Evolutionary conservation across 805 yeast genomes (phyloP).

Genomic region (Kazachstania taianensis): DNA sequence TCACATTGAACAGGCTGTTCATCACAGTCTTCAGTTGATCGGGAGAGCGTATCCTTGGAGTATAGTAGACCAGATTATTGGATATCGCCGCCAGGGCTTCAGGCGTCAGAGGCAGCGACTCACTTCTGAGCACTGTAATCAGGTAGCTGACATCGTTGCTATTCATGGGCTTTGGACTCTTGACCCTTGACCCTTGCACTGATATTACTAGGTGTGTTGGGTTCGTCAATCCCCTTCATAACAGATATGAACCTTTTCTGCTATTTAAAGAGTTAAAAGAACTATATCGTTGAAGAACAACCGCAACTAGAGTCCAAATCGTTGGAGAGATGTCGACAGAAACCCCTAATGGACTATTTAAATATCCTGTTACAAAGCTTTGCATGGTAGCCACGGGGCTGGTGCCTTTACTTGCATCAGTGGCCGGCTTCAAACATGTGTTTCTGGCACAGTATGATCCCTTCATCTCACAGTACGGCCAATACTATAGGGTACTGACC

Average conservation of each 20-base stretch:
- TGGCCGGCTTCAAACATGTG: conserved; percentile 20
- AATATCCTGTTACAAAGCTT: conserved; percentile 23
- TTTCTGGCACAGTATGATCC: conserved; percentile 33
- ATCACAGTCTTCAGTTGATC: conserved; percentile 10
- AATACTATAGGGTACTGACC: conserved; percentile 44
- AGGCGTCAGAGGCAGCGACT: conserved; percentile 3
- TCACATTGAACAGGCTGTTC: conserved; percentile 10
- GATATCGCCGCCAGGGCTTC: too few relatives aligned
- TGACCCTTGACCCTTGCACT: neutral
- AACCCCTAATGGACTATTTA: conserved; percentile 10
- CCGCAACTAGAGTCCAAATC: neutral
- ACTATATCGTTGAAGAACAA: neutral
- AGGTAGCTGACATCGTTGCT: conserved; percentile 6
- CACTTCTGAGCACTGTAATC: conserved; percentile 3
- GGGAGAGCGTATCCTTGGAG: conserved; percentile 15
- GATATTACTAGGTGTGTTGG: neutral
- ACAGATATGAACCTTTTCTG: too few relatives aligned
- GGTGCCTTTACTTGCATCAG: conserved; percentile 22
- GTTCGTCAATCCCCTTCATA: too few relatives aligned
- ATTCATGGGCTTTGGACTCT: conserved; percentile 2
- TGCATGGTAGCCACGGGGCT: conserved; percentile 19
- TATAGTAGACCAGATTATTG: conserved; percentile 22
- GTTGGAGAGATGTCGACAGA: conserved; percentile 11
- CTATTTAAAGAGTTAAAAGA: too few relatives aligned
- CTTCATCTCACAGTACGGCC: conserved; percentile 42